Evolutionary conservation across 148 eudicot species (phyloP), one percentile per base, ranked within the genome.

Genomic region (Beta vulgaris): DNA sequence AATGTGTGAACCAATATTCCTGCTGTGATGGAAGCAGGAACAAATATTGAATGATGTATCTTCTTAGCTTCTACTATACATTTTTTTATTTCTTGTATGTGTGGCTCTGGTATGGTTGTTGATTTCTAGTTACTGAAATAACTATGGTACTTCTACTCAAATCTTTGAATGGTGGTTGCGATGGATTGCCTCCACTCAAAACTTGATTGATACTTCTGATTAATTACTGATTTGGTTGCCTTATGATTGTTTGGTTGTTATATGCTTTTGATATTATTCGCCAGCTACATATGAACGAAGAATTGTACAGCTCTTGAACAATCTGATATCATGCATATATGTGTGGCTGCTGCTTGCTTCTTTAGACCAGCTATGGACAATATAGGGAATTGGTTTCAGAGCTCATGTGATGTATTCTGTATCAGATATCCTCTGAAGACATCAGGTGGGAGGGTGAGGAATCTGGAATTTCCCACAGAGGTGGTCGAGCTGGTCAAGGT

Each of bases 361-460:
- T 55, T 54, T 32, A 68, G 59, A 42, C 49, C 44, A 42, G 51
- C 26, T 63, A n/a, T 28, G 7, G 53, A 64, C 42, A 31, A 42
- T 21, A 44, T 31, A 19, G 31, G 21, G 23, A 73, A 11, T 55
- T 59, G 62, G 28, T 42, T 64, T 35, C 39, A 14, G 34, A 53
- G 58, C 44, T 43, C 14, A 42, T 34, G 37, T 80, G 42, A 36
- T 12, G 10, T 48, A 26, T 54, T 64, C 18, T 71, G 28, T 60
- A 16, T 76, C 82, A 88, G 92, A 83, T 88, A 78, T 80, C 90
- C 70, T 77, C 88, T 16, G 84, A 82, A 72, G 89, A 88, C 83
- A 88, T 88, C 65, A 82, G 80, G 64, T 87, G 90, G 90, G 88
- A 87, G 42, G 79, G 84, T 12, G 86, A 80, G 66, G 88, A 81